Evolutionary conservation across 2,329 filamentous ascomycete species (phyloP), one percentile per base, ranked within the genome.

Genomic region (Fusarium setosum): DNA sequence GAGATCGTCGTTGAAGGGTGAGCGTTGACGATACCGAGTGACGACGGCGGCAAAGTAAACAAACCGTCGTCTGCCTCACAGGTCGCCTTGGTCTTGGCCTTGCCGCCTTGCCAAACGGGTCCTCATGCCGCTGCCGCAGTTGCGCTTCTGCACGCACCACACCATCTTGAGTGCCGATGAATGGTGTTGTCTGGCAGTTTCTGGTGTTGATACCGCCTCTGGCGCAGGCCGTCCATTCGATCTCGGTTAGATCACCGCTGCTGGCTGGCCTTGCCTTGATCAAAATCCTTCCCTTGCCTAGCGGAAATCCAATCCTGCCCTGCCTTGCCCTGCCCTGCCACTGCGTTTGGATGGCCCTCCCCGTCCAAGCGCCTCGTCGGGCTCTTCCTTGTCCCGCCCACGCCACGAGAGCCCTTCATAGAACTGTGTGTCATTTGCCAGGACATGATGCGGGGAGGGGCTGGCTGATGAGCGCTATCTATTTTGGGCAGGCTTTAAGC

Each of bases 161-260:
- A 64, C 56, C 59, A 53, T 50, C 38, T 49, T 41, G 21, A 58
- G n/a, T 68, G 56, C 47, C 52, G 53, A 24, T 21, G 20, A n/a
- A 42, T 35, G 42, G 29, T 35, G 40, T 57, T 54, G 51, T 55
- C 48, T 59, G 47, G 45, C 48, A 54, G 57, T 45, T 29, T 56
- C 49, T 61, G 37, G 49, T 45, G 44, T 59, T 49, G 54, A 65
- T 49, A 50, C 57, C 31, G 45, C 24, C 38, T 66, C 48, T 66
- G 61, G 52, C 59, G 37, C 37, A 63, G 49, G 40, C 51, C 52
- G 45, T 44, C 58, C 20, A 34, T 45, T 67, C 68, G 59, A 71
- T 72, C 69, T 67, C 65, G 65, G 56, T 41, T 68, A 71, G 69
- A 71, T 70, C 67, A 52, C 37, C 42, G 21, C 34, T 54, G 42